These are phyloP conservation scores for Penicillium sp. DNA, from an alignment of 2,329 filamentous ascomycete species.

Conservation along the genomic window DNA sequence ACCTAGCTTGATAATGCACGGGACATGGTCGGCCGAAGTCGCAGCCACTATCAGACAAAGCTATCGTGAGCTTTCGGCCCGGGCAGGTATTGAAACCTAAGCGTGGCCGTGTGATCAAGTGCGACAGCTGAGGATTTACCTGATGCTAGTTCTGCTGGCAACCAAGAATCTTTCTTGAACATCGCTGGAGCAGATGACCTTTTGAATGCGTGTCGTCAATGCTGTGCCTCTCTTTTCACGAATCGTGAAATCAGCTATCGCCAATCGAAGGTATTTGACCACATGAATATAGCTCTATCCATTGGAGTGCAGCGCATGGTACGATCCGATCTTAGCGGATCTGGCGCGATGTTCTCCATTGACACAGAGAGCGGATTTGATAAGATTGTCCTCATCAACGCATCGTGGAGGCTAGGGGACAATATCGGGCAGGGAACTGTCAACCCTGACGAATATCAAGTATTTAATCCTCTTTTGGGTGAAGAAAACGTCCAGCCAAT, in stretches of 20 bases:
- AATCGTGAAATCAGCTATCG: constrained; percentile 40
- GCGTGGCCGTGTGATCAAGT: constrained; percentile 44
- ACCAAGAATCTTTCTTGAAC: constrained; percentile 43
- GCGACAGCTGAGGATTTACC: constrained; percentile 44
- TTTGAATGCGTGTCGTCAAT: constrained; percentile 38
- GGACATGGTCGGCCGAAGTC: constrained; percentile 31
- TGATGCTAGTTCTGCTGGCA: constrained; percentile 43
- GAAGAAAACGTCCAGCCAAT: constrained; percentile 32
- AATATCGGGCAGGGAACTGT: constrained; percentile 43
- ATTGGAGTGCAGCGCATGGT: constrained; percentile 31
- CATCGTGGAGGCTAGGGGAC: constrained; percentile 43
- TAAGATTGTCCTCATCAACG: constrained; percentile 44
- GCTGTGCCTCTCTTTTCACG: constrained; percentile 42
- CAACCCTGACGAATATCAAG: constrained; percentile 44
- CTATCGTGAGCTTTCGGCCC: constrained; percentile 32
- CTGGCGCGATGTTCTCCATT: constrained; percentile 46
- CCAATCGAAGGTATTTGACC: constrained; percentile 24
- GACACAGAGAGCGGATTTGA: constrained; percentile 45
- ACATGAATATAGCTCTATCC: constrained; percentile 23
- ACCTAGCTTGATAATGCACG: not conserved
- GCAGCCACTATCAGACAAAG: constrained; percentile 29
- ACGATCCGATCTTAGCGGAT: constrained; percentile 37
- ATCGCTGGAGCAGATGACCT: constrained; percentile 34
- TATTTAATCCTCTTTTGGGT: constrained; percentile 40
- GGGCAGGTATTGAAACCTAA: constrained; percentile 24